Conservation (phyloP, 2,329 filamentous ascomycete genomes). For the Zymoseptoria ardabiliae region DNA sequence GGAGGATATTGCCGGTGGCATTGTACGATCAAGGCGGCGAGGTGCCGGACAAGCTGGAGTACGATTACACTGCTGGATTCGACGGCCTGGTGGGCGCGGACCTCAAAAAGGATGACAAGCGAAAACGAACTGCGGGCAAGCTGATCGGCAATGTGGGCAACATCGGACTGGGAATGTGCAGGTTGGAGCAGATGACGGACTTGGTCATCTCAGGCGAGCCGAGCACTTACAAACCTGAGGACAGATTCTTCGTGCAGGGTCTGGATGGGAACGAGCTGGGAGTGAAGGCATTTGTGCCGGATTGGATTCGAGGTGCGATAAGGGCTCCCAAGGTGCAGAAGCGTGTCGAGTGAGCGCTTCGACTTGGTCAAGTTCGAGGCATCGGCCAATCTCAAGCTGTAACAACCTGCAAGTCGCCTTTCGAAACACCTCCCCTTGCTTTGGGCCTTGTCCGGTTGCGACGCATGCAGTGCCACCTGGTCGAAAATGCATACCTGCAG, state of each 20-base stretch:
- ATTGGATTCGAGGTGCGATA: constrained; percentile 55
- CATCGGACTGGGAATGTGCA: constrained; percentile 76
- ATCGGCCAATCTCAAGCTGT: neutral
- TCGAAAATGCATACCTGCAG: neutral
- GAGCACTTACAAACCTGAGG: constrained; percentile 50
- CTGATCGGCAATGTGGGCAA: constrained; percentile 76
- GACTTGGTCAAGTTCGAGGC: too few species aligned
- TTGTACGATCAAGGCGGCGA: constrained; percentile 52
- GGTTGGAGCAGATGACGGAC: constrained; percentile 85
- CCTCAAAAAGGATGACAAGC: constrained; percentile 47
- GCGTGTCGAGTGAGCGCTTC: constrained; percentile 24
- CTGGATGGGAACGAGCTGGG: constrained; percentile 25
- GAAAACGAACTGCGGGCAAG: constrained; percentile 66
- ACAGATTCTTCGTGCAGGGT: constrained; percentile 40
- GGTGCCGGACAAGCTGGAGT: constrained; percentile 40
- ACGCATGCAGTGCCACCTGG: neutral
- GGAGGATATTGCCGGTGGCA: constrained; percentile 75
- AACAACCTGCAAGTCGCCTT: neutral
- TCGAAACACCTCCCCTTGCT: neutral
- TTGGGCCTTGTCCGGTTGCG: too few species aligned
- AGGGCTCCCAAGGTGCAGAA: constrained; percentile 33
- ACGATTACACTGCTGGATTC: constrained; percentile 31
- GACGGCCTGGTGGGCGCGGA: constrained; percentile 32
- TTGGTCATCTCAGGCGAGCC: constrained; percentile 62
- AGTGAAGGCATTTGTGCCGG: constrained; percentile 63